Conservation (phyloP, 129 eudicot species). For the Tagetes patula region DNA sequence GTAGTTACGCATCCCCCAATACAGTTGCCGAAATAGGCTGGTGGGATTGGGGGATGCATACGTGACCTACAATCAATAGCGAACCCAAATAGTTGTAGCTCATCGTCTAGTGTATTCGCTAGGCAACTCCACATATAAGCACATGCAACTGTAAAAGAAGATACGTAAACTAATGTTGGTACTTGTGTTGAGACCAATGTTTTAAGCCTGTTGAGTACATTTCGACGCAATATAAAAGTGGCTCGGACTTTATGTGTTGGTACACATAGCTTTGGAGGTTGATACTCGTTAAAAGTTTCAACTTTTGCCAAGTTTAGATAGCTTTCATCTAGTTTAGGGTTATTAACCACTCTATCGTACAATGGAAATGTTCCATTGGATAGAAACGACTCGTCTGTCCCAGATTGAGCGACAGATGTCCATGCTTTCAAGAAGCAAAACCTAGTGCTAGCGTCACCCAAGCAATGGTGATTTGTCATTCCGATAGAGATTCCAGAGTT, state of each 20-base stretch:
- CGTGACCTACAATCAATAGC: conserved; percentile 22
- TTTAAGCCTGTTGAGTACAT: conserved; percentile 28
- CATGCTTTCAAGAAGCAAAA: conserved; percentile 38
- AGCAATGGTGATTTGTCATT: conserved; percentile 29
- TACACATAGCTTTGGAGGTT: background rate
- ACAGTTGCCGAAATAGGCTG: conserved; percentile 22
- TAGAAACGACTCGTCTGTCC: conserved; percentile 14
- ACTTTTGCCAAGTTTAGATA: conserved; percentile 15
- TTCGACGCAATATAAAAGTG: conserved; percentile 31
- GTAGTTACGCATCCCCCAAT: background rate
- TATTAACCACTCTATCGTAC: conserved; percentile 32
- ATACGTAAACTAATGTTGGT: conserved; percentile 25
- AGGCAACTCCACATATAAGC: conserved; percentile 38
- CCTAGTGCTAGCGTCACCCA: conserved; percentile 41
- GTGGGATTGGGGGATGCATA: conserved; percentile 14
- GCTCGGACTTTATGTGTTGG: conserved; percentile 26
- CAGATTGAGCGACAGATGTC: conserved; percentile 35
- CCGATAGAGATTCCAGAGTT: conserved; percentile 43
- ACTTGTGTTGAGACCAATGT: background rate
- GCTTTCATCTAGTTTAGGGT: conserved; percentile 22
- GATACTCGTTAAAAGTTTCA: background rate
- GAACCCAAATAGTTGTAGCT: conserved; percentile 6
- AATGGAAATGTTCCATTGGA: conserved; percentile 12
- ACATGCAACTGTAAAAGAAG: conserved; percentile 37
- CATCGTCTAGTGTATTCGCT: conserved; percentile 12